phyloP scores from a whole-genome alignment of 2,329 filamentous ascomycete genomes.

The Ascochyta koolunga region DNA sequence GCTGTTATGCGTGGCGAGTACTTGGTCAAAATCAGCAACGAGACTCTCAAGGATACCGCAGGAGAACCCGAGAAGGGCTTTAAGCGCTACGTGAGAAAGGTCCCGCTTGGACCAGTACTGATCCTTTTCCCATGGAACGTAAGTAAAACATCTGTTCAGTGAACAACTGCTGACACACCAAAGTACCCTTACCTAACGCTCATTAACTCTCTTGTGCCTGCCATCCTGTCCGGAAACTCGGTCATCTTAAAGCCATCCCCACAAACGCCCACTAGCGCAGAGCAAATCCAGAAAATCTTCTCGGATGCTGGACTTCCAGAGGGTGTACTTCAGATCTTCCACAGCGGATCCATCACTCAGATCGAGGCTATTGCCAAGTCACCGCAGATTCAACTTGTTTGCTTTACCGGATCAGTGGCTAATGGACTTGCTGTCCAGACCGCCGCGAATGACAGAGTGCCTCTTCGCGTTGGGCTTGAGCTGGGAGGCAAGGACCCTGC shows the following conservation, averaged over 20 bases:
- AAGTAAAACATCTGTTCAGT: conserved; percentile 49
- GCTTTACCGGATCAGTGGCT: conserved; percentile 92
- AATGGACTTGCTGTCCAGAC: conserved; percentile 85
- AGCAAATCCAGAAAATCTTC: conserved; percentile 81
- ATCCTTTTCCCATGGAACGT: conserved; percentile 97
- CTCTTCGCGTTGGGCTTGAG: conserved; percentile 83
- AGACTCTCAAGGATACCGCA: conserved; percentile 77
- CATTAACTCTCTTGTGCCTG: conserved; percentile 89
- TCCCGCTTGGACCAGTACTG: conserved; percentile 84
- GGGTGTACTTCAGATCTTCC: conserved; percentile 89
- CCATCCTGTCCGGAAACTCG: conserved; percentile 86
- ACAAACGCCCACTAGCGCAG: conserved; percentile 89
- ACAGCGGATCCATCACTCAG: conserved; percentile 77
- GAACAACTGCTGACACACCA: conserved; percentile 22
- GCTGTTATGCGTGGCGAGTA: conserved; percentile 86
- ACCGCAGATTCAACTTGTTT: conserved; percentile 78
- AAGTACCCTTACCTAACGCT: conserved; percentile 95
- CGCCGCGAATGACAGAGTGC: conserved; percentile 79
- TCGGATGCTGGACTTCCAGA: conserved; percentile 78
- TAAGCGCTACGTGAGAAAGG: conserved; percentile 86
- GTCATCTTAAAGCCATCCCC: conserved; percentile 95
- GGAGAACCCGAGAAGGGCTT: conserved; percentile 88
- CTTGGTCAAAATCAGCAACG: conserved; percentile 80
- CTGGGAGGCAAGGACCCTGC: conserved; percentile 95
- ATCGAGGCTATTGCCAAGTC: conserved; percentile 81